Base-by-base conservation (phyloP, 805 yeast species). In the Starmera dryadoides region DNA sequence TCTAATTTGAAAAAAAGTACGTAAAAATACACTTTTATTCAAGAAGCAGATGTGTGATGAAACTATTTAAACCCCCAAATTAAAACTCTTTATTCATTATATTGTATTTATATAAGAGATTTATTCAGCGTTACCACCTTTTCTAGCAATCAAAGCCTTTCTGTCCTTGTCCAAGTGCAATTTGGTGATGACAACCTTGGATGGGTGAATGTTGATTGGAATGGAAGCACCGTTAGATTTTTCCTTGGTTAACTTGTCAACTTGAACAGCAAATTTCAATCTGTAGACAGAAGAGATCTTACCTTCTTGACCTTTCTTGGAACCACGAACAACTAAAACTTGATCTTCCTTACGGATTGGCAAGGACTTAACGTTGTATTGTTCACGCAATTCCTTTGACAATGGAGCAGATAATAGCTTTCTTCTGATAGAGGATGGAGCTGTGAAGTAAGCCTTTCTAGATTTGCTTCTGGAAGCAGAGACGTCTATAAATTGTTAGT, bases 291-390 rank as follows among this genome's bases (percentile, higher is more conserved):
- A 84, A 58, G 93, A 76, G 70, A 93, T 79, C 76, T 88, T 86
- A 75, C 98, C 98, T 79, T 91, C 98, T 62, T 91, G 88, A 71
- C 98, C 98, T 81, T 93, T 93, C 85, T 86, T 86, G 66, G 98
- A 86, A 68, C 98, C 98, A 77, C 98, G 91, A 69, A 84, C 91
- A 65, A 93, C 93, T 61, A 77, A 71, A 60, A 93, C 95, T 73
- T 85, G 87, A 70, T 93, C 98, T 61, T 89, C 94, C 75, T 85
- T 84, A 83, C 97, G 93, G 79, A 93, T 81, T 71, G 98, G 98
- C 55, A 93, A 75, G 59, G 97, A 76, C 68, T 81, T 87, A 75
- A 93, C 77, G 71, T 88, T 88, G 86, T 89, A 93, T 79, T 93
- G 82, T 71, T 83, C 94, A 71, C 94, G 84, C 74, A 93, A 86